Evolutionary conservation across 2,329 filamentous ascomycete species (phyloP).

Genomic region (Aquanectria penicillioides): DNA sequence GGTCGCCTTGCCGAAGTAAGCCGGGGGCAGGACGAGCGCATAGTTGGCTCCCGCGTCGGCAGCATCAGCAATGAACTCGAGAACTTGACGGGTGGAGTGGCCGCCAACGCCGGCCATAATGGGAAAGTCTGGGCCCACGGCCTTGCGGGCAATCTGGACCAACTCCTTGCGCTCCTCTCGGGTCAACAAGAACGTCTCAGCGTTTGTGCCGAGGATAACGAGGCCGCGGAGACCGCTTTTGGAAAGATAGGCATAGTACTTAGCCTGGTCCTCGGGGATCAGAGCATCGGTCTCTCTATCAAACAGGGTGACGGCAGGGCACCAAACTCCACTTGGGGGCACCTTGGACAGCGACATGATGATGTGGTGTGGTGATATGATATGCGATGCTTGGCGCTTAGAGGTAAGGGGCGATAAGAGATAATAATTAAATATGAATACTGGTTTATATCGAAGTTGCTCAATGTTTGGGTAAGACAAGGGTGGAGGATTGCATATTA

Average conservation of each 20-base stretch:
- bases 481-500: constrained; percentile 1
- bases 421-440: background rate
- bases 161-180: constrained; percentile 66
- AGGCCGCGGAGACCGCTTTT: constrained; percentile 60
- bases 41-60: constrained; percentile 69
- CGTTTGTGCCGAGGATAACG: constrained; percentile 65
- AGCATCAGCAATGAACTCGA: constrained; percentile 70
- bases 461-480: background rate
- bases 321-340: constrained; percentile 55
- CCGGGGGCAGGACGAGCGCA: constrained; percentile 68
- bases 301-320: constrained; percentile 66
- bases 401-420: background rate
- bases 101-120: constrained; percentile 78
- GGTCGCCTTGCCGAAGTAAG: constrained; percentile 72
- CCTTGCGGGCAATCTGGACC: constrained; percentile 72
- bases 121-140: constrained; percentile 86
- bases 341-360: constrained; percentile 31
- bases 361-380: background rate
- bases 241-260: constrained; percentile 63
- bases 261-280: constrained; percentile 57
- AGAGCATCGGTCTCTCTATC: constrained; percentile 58
- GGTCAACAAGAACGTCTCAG: constrained; percentile 65
- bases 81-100: constrained; percentile 71
- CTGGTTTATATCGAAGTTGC: background rate
- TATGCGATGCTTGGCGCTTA: background rate